Base-by-base conservation (phyloP, 371 early-diverging fungal species). In the Apophysomyces variabilis region DNA sequence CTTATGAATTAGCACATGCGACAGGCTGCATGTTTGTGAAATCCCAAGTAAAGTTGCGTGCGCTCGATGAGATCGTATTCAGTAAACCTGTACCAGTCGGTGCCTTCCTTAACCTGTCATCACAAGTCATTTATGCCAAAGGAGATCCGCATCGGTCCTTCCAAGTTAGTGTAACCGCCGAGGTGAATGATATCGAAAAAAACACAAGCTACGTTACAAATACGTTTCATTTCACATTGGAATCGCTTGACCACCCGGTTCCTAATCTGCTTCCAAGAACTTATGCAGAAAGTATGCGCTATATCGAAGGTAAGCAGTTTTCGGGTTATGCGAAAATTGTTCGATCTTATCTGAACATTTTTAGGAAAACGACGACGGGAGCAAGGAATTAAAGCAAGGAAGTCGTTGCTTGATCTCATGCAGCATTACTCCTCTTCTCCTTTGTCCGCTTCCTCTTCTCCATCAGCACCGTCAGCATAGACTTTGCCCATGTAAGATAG, bases 11-110 rank as follows among this genome's bases (percentile, higher is more conserved):
- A 0, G 95, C 93, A 1, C 92, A 85, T 77, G 82, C 91, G 18
- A 89, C 89, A 44, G 93, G 89, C 1, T 80, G 85, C 2, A 70
- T 93, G 7, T 92, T 87, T 58, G 77, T 85, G 38, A 79, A 84
- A 12, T 69, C 80, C 7, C 80, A 84, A 4, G 74, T 76, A 11
- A 73, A 59, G 0, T 86, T 93, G 47, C 71, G 91, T 16, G 89
- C 95, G 4, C 81, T 95, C 61, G 98, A 97, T 71, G 97, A 97
- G 67, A 90, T 96, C 61, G 74, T 88, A 7, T 97, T 97, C 72
- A 77, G 87, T 12, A 88, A 86, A 68, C 96, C 98, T 0, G 98
- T 97, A n/a, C 90, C 90, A 46, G 90, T 97, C 57, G 97, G 97
- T 1, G 89, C 92, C 1, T 75, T 97, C 36, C 78, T 97, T 12